These are phyloP conservation scores for Gossypium ekmanianum DNA, from an alignment of 345 rosid species.

Conservation along the genomic window DNA sequence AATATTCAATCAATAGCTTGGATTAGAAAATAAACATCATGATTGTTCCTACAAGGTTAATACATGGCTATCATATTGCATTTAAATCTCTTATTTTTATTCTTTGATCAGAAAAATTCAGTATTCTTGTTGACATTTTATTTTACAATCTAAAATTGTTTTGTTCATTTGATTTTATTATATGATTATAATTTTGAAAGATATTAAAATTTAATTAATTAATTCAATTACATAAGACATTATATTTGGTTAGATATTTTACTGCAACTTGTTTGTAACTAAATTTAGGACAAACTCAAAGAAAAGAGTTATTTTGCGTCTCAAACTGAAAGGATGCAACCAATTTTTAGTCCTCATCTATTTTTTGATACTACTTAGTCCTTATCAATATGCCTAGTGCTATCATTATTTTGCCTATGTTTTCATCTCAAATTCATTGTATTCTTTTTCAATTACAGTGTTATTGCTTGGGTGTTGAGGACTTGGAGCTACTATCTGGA, in stretches of 20 bases:
- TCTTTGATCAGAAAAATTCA: background rate
- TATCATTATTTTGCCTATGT: background rate
- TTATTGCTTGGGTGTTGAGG: slow-evolving; percentile 79
- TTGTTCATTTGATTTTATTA: background rate
- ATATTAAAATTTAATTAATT: background rate
- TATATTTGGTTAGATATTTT: background rate
- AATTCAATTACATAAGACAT: background rate
- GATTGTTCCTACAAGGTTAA: background rate
- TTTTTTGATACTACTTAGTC: background rate
- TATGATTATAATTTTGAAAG: background rate
- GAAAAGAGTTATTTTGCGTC: background rate
- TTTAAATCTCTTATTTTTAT: background rate
- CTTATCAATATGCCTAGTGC: background rate
- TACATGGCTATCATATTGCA: background rate
- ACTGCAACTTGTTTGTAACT: background rate
- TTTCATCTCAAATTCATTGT: slow-evolving; percentile 7
- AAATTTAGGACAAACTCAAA: background rate
- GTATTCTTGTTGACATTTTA: background rate
- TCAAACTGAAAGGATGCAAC: background rate
- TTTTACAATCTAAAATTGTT: background rate
- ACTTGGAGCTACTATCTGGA: slow-evolving; percentile 71
- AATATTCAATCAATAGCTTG: background rate
- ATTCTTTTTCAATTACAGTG: slow-evolving; percentile 48
- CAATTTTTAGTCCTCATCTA: background rate
- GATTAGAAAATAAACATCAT: background rate